A percentile compares a stretch with the other conserved stretches of the same genome.
phyloP scores from a whole-genome alignment of 2,329 filamentous ascomycete genomes.

The Ascochyta viciae-villosae region DNA sequence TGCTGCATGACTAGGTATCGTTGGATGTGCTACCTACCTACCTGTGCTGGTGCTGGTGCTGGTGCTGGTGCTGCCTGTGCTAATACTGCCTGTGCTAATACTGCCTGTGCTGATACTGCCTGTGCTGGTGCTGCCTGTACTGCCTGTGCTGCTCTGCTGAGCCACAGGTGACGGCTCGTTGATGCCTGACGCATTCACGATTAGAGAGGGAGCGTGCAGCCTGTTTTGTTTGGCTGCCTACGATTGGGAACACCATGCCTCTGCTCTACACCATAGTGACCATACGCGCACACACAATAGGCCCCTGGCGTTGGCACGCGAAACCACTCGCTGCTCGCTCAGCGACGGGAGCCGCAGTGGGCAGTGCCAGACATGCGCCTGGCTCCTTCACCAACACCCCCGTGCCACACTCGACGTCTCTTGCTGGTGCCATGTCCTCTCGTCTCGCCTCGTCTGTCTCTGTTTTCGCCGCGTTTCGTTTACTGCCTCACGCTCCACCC shows the following conservation, averaged over 20 bases:
- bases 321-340: slow-evolving; percentile 7
- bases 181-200: slow-evolving; percentile 23
- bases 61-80: too few species aligned
- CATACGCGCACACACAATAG: slow-evolving; percentile 23
- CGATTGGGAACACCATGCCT: slow-evolving; percentile 24
- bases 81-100: too few species aligned
- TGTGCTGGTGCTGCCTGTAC: too few species aligned
- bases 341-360: slow-evolving; percentile 15
- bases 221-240: slow-evolving; percentile 21
- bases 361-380: slow-evolving; percentile 31
- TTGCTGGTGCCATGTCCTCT: background rate
- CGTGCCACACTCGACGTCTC: slow-evolving; percentile 2
- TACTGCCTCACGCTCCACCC: slow-evolving; percentile 11
- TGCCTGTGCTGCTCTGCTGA: too few species aligned
- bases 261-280: too few species aligned
- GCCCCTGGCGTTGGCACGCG: slow-evolving; percentile 16
- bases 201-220: slow-evolving; percentile 18
- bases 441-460: slow-evolving; percentile 7
- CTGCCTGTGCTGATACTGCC: too few species aligned
- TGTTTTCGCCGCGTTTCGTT: slow-evolving; percentile 27
- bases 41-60: too few species aligned
- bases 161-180: slow-evolving; percentile 1
- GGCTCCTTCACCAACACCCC: slow-evolving; percentile 12
- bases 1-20: slow-evolving; percentile 1
- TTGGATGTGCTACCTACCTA: too few species aligned